Evolutionary conservation across 2,329 filamentous ascomycete genomes (phyloP).

Genomic region (Talaromyces amestolkiae): DNA sequence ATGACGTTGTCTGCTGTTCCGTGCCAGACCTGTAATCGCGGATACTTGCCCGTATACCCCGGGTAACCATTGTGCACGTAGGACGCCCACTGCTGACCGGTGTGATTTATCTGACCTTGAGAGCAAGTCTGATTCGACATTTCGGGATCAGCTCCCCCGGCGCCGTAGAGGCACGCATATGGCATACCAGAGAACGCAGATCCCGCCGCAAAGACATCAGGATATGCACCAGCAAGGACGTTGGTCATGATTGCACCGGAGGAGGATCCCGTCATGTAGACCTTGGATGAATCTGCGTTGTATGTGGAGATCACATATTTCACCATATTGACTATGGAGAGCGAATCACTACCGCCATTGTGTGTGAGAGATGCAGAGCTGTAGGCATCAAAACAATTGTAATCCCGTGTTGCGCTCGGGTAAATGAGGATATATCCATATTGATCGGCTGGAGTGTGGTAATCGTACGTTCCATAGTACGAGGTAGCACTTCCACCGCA

Average conservation of each 20-base stretch:
- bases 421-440: slow-evolving; percentile 13
- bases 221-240: slow-evolving; percentile 15
- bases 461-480: slow-evolving; percentile 11
- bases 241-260: slow-evolving; percentile 19
- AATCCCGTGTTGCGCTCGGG: background rate
- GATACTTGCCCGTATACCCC: slow-evolving; percentile 10
- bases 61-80: slow-evolving; percentile 14
- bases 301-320: slow-evolving; percentile 10
- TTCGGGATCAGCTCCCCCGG: background rate
- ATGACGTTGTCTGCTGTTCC: slow-evolving; percentile 14
- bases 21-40: slow-evolving; percentile 14
- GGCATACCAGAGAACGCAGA: slow-evolving; percentile 14
- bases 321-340: slow-evolving; percentile 15
- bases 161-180: slow-evolving; percentile 8
- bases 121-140: slow-evolving; percentile 13
- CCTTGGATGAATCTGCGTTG: slow-evolving; percentile 12
- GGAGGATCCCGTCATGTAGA: slow-evolving; percentile 15
- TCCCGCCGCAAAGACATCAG: slow-evolving; percentile 14
- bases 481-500: slow-evolving; percentile 9
- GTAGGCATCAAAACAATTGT: slow-evolving; percentile 11
- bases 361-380: slow-evolving; percentile 2
- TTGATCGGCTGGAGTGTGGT: slow-evolving; percentile 6
- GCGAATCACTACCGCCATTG: slow-evolving; percentile 2
- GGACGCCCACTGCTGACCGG: slow-evolving; percentile 7
- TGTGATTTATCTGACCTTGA: slow-evolving; percentile 1